A percentile compares a stretch with the other conserved stretches of the same genome.
Conservation (phyloP, 495 filamentous ascomycete species). For the Penicillium arizonense region DNA sequence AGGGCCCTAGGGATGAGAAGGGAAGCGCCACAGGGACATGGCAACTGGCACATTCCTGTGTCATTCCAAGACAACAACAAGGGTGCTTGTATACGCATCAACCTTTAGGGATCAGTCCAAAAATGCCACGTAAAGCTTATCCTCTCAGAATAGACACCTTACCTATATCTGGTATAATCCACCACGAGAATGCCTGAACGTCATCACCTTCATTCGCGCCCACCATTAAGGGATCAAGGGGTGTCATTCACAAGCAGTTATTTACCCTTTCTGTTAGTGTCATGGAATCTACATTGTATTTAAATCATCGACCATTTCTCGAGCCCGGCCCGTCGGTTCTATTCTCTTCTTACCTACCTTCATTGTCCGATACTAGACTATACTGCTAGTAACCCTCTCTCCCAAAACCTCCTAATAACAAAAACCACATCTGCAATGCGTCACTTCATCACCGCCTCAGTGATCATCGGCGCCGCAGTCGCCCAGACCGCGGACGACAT, state of each 20-base stretch:
- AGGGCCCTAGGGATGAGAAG: conserved; percentile 13
- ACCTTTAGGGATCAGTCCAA: not conserved
- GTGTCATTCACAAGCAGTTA: conserved; percentile 6
- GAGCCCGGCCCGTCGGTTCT: not conserved
- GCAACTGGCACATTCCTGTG: conserved; percentile 25
- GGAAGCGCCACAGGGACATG: conserved; percentile 7
- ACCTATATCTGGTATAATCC: not conserved
- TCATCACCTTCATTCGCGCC: conserved; percentile 8
- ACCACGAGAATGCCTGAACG: conserved; percentile 17
- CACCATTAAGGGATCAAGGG: conserved; percentile 18
- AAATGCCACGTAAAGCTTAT: conserved; percentile 22
- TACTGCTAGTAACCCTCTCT: not conserved
- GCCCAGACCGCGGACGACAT: conserved; percentile 7
- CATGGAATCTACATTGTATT: conserved; percentile 4
- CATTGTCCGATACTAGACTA: not conserved
- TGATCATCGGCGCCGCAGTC: conserved; percentile 17
- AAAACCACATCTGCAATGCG: conserved; percentile 16
- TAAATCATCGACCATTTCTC: conserved; percentile 9
- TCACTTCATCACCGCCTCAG: conserved; percentile 14
- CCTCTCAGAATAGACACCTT: not conserved
- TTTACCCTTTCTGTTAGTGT: conserved; percentile 10
- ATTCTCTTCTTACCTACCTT: not conserved
- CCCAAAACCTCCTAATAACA: not conserved
- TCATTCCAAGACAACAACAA: conserved; percentile 23
- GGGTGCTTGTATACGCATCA: not conserved